These are phyloP conservation scores for Ceratocystis papillata DNA, from an alignment of 2,329 filamentous ascomycete genomes.

Conservation along the genomic window DNA sequence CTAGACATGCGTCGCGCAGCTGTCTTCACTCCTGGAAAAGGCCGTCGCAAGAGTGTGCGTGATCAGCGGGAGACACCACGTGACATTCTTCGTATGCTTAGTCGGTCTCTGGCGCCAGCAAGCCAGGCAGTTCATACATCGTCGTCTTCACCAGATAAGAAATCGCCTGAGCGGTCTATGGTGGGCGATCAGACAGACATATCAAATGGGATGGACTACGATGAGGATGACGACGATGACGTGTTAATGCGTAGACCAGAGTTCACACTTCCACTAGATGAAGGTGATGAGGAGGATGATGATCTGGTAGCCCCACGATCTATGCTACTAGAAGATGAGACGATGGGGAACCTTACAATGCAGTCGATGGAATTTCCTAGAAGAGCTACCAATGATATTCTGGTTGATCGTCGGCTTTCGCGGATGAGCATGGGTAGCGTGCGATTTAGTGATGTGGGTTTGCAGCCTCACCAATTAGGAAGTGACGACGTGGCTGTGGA, in stretches of 20 bases:
- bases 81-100: slow-evolving; percentile 44
- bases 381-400: slow-evolving; percentile 40
- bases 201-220: slow-evolving; percentile 26
- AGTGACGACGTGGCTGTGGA: slow-evolving; percentile 38
- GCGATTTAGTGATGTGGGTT: slow-evolving; percentile 44
- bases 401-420: slow-evolving; percentile 36
- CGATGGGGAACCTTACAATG: slow-evolving; percentile 42
- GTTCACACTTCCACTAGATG: slow-evolving; percentile 44
- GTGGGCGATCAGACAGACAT: slow-evolving; percentile 26
- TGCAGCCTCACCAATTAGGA: slow-evolving; percentile 29
- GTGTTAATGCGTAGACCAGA: slow-evolving; percentile 42
- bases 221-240: slow-evolving; percentile 41
- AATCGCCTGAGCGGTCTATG: slow-evolving; percentile 26
- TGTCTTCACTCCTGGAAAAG: slow-evolving; percentile 49
- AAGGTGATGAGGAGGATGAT: slow-evolving; percentile 40
- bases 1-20: slow-evolving; percentile 49
- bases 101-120: slow-evolving; percentile 42
- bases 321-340: slow-evolving; percentile 46
- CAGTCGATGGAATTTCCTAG: slow-evolving; percentile 51
- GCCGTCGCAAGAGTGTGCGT: slow-evolving; percentile 46
- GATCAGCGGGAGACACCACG: slow-evolving; percentile 47
- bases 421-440: slow-evolving; percentile 45
- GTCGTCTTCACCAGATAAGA: slow-evolving; percentile 33
- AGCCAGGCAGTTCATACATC: slow-evolving; percentile 39
- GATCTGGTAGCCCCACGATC: slow-evolving; percentile 44